A percentile compares a stretch with the other conserved stretches of the same genome.
These are phyloP conservation scores for Jaapia argillacea DNA, from an alignment of 768 basidiomycete species.

Conservation along the genomic window DNA sequence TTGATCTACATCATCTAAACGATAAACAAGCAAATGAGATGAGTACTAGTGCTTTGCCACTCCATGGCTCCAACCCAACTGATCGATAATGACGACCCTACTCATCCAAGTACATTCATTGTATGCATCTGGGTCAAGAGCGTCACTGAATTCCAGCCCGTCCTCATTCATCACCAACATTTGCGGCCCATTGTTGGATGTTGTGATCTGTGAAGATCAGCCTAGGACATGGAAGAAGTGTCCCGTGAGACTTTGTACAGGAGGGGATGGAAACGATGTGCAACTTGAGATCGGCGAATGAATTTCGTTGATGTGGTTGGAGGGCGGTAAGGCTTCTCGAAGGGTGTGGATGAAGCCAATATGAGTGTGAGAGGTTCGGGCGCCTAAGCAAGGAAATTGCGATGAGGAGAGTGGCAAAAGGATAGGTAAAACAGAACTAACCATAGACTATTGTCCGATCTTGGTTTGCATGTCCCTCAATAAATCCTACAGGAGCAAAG, in stretches of 20 bases:
- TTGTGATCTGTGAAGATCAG: conserved; percentile 9
- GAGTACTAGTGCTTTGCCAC: conserved; percentile 54
- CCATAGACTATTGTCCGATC: conserved; percentile 45
- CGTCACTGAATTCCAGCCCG: conserved; percentile 20
- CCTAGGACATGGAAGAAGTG: conserved; percentile 32
- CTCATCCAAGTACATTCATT: conserved; percentile 31
- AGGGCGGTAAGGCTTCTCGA: conserved; percentile 86
- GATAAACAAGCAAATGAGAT: too few relatives aligned
- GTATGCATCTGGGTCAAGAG: conserved; percentile 26
- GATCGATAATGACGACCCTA: conserved; percentile 39
- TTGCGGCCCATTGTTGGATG: conserved; percentile 23
- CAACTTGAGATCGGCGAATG: conserved; percentile 31
- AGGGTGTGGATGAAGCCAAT: too few relatives aligned
- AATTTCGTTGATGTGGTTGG: too few relatives aligned
- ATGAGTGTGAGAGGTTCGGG: conserved; percentile 62
- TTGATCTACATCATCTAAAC: too few relatives aligned
- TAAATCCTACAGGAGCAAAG: conserved; percentile 43
- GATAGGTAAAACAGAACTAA: too few relatives aligned
- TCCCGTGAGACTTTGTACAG: conserved; percentile 21
- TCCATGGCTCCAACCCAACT: conserved; percentile 49
- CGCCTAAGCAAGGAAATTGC: too few relatives aligned
- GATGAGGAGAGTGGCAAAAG: too few relatives aligned
- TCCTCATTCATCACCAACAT: conserved; percentile 24
- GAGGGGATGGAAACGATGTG: too few relatives aligned
- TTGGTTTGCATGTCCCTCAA: conserved; percentile 53